Conservation (phyloP, 495 filamentous ascomycete species). For the Penicillium canescens region DNA sequence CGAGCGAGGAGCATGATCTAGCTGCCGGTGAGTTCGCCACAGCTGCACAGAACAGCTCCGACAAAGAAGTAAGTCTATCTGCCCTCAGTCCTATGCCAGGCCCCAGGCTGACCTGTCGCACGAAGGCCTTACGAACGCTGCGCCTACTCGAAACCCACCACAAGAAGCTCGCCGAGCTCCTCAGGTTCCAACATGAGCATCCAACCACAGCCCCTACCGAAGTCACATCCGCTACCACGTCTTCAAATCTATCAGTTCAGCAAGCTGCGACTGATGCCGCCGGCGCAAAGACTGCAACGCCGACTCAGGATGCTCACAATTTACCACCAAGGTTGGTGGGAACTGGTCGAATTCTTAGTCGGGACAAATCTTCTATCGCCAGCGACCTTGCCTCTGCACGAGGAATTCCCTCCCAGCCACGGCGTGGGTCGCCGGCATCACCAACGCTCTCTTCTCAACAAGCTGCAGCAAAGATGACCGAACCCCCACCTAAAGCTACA, state of each 20-base stretch:
- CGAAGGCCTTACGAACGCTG: conserved; percentile 75
- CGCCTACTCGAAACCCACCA: conserved; percentile 86
- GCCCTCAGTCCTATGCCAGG: background rate
- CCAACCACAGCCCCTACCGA: conserved; percentile 36
- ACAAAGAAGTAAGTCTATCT: conserved; percentile 60
- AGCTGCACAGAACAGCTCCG: conserved; percentile 70
- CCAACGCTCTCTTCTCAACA: conserved; percentile 75
- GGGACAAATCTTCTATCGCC: conserved; percentile 83
- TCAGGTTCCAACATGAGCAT: conserved; percentile 68
- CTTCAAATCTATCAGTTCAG: conserved; percentile 12
- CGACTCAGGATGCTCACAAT: conserved; percentile 32
- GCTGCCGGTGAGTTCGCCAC: conserved; percentile 89
- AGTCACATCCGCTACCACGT: conserved; percentile 9
- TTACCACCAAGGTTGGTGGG: conserved; percentile 36
- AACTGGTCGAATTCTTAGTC: conserved; percentile 52
- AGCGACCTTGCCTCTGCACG: conserved; percentile 87
- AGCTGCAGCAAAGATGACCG: conserved; percentile 70
- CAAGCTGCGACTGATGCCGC: conserved; percentile 21
- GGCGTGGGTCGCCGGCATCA: conserved; percentile 57
- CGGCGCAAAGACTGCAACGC: conserved; percentile 26
- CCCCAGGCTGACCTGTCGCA: background rate
- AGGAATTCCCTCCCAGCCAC: conserved; percentile 74
- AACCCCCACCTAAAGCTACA: conserved; percentile 49
- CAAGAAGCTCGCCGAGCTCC: conserved; percentile 70
- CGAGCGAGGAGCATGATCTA: conserved; percentile 82